These are phyloP conservation scores for Penicillium frequentans DNA, from an alignment of 2,329 filamentous ascomycete genomes.

Conservation along the genomic window DNA sequence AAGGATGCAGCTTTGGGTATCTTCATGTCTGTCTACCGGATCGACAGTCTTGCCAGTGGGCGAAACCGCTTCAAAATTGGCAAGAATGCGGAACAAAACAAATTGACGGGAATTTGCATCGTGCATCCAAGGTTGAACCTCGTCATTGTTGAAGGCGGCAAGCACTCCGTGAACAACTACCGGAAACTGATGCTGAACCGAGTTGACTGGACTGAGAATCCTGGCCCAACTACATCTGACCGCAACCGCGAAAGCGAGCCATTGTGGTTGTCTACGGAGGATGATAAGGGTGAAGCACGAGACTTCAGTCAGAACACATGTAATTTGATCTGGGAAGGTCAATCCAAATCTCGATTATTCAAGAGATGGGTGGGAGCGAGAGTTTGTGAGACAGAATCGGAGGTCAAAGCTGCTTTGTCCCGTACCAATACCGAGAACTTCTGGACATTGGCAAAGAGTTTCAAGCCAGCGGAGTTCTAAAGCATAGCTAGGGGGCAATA, in stretches of 20 bases:
- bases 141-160: slow-evolving; percentile 87
- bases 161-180: slow-evolving; percentile 78
- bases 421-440: slow-evolving; percentile 92
- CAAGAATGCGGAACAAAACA: slow-evolving; percentile 86
- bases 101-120: slow-evolving; percentile 84
- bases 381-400: slow-evolving; percentile 88
- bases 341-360: slow-evolving; percentile 76
- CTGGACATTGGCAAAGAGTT: slow-evolving; percentile 83
- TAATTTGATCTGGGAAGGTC: slow-evolving; percentile 84
- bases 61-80: slow-evolving; percentile 92
- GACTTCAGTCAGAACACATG: slow-evolving; percentile 83
- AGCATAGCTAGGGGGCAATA: background rate
- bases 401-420: slow-evolving; percentile 76
- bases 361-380: slow-evolving; percentile 79
- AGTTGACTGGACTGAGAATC: slow-evolving; percentile 92
- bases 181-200: slow-evolving; percentile 92
- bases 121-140: slow-evolving; percentile 87
- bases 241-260: slow-evolving; percentile 63
- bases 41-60: slow-evolving; percentile 85
- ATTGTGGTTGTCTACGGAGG: slow-evolving; percentile 74
- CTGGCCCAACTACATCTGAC: slow-evolving; percentile 61
- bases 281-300: slow-evolving; percentile 74
- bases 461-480: slow-evolving; percentile 39
- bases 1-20: slow-evolving; percentile 87
- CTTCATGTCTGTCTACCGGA: slow-evolving; percentile 82